Base-by-base conservation (phyloP, 2,329 filamentous ascomycete species). In the Exophiala sp. region DNA sequence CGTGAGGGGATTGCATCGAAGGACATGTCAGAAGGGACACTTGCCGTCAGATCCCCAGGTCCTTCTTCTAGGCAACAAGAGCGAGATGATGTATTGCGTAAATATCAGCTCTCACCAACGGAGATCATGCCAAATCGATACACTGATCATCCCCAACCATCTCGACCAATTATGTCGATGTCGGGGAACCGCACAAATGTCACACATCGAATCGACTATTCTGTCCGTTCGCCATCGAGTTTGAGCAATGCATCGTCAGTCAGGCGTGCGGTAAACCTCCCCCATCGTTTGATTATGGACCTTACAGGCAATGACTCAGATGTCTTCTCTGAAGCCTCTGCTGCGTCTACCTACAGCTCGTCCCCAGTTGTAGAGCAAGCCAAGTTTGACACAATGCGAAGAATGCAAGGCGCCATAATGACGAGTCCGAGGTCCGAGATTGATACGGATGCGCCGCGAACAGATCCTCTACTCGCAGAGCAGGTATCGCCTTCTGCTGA, bases 211-310 rank as follows among this genome's bases (percentile, higher is more conserved):
- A n/a, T 47, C 24, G 53, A 46, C 6, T 34, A 50, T 29, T 40
- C 53, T 10, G n/a, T 53, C 14, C 59, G 52, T 3, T 49, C 59
- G 11, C 48, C 54, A 14, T 58, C 58, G 32, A 54, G 20, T 16
- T 32, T 50, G 7, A 63, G 60, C 44, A 57, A 47, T 20, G 29
- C 55, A 5, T 56, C 61, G 29, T 56, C 51, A 3, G 49, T 59
- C 38, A 62, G 55, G 34, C 53, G 51, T 24, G 35, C 53, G 5
- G 51, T 61, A 42, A 60, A 51, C 32, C 46, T 62, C 9, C 47
- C 52, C 2, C 50, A 60, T 43, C 58, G 60, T 24, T 61, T 45
- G 12, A 61, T 62, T 41, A 58, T 63, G 54, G 62, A 63, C 53
- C 38, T 62, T 45, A 62, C 58, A 29, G 59, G 49, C 12, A 53